Conservation (phyloP, 2,329 filamentous ascomycete species). For the Tolypocladium tundrense region DNA sequence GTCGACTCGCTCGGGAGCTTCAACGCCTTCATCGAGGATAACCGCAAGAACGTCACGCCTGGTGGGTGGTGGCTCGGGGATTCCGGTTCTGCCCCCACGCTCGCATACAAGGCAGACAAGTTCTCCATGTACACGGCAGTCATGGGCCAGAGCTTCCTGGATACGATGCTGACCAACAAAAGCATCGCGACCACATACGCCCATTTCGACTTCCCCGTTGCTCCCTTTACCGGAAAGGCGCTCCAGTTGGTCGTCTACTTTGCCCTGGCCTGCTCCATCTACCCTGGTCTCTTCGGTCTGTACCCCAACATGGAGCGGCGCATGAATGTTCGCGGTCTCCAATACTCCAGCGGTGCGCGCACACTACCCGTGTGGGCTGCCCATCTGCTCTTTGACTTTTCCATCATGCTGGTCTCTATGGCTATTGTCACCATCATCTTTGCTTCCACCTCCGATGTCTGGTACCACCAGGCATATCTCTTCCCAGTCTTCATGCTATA, state of each 20-base stretch:
- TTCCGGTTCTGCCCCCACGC: slow-evolving; percentile 46
- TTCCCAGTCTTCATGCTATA: slow-evolving; percentile 76
- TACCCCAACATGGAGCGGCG: slow-evolving; percentile 82
- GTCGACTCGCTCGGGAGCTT: slow-evolving; percentile 61
- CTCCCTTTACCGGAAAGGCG: slow-evolving; percentile 57
- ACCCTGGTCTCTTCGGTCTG: slow-evolving; percentile 77
- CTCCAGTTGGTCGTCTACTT: slow-evolving; percentile 80
- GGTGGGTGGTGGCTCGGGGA: slow-evolving; percentile 66
- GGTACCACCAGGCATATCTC: slow-evolving; percentile 72
- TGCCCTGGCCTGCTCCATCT: slow-evolving; percentile 64
- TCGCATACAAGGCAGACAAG: slow-evolving; percentile 61
- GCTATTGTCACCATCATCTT: slow-evolving; percentile 62
- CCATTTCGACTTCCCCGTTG: slow-evolving; percentile 65
- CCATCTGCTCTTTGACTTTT: slow-evolving; percentile 71
- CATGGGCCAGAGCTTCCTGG: slow-evolving; percentile 53
- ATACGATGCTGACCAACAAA: slow-evolving; percentile 54
- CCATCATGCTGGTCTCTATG: slow-evolving; percentile 56
- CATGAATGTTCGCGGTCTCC: slow-evolving; percentile 67
- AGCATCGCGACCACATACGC: slow-evolving; percentile 64
- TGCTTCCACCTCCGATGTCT: slow-evolving; percentile 51
- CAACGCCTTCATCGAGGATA: slow-evolving; percentile 49
- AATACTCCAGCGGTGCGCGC: slow-evolving; percentile 86
- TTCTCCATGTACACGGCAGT: slow-evolving; percentile 43
- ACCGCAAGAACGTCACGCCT: slow-evolving; percentile 60
- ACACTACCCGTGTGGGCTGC: slow-evolving; percentile 76